phyloP scores from a whole-genome alignment of 2,329 filamentous ascomycete genomes.

The Colletotrichum tofieldiae region DNA sequence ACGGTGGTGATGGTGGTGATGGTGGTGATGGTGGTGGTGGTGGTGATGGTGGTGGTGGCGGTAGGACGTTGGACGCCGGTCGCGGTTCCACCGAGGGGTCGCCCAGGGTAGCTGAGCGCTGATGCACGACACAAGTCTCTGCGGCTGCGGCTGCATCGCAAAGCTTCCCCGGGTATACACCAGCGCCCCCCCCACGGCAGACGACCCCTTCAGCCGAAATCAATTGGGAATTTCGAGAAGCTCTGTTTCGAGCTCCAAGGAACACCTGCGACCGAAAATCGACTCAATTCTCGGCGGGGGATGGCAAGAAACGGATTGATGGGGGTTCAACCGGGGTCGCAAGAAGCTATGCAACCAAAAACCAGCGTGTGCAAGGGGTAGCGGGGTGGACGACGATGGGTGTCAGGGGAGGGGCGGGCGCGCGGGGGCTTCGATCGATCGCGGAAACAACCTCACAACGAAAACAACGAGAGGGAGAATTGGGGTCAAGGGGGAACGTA shows the following conservation, averaged over 20 bases:
- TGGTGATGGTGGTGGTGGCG: not conserved
- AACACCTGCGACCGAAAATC: slow-evolving; percentile 22
- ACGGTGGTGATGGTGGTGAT: not conserved
- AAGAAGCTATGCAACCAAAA: slow-evolving; percentile 37
- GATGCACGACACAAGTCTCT: slow-evolving; percentile 10
- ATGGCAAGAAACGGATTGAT: slow-evolving; percentile 29
- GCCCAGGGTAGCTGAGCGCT: not conserved
- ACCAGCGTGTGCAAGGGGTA: not conserved
- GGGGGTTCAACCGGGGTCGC: slow-evolving; percentile 25
- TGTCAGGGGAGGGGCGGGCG: slow-evolving; percentile 1
- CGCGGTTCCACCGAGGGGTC: slow-evolving; percentile 2
- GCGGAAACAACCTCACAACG: not conserved
- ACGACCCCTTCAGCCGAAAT: slow-evolving; percentile 33
- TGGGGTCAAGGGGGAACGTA: slow-evolving; percentile 59
- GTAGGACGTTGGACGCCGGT: not conserved
- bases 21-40: not conserved
- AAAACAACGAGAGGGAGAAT: slow-evolving; percentile 44
- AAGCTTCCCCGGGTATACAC: slow-evolving; percentile 15
- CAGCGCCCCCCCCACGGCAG: not conserved
- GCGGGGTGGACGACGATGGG: not conserved
- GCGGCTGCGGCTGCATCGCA: slow-evolving; percentile 28
- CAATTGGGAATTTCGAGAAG: slow-evolving; percentile 42
- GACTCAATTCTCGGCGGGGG: slow-evolving; percentile 27
- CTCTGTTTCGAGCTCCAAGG: slow-evolving; percentile 26
- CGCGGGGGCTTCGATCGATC: slow-evolving; percentile 1